Base-by-base conservation (phyloP, 495 filamentous ascomycete species). In the Pyrenula aspistea region DNA sequence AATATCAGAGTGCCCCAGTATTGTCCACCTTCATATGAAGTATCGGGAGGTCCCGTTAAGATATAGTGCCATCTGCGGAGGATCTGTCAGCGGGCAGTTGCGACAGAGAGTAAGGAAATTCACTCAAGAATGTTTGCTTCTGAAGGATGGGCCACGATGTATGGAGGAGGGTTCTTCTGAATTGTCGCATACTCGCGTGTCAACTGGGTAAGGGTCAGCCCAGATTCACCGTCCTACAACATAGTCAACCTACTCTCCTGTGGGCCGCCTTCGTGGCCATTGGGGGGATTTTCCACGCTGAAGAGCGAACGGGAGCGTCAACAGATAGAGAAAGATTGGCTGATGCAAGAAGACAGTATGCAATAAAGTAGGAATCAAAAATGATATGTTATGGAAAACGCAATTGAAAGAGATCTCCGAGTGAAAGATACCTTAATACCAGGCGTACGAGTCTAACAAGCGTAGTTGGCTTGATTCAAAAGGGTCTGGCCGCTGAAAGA, bases 1-100 rank as follows among this genome's bases (percentile, higher is more conserved):
- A 98, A 98, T 56, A 92, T 85, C 36, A 98, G 74, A 0, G 94
- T 96, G 48, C 93, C 93, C 93, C 93, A 98, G 74, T 97, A 98
- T 67, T 98, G 93, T 42, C 93, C 93, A 71, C 83, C 82, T 64
- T 94, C 83, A 70, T 97, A 98, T 0, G 93, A 92, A 1, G 93
- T 98, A 22, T 86, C 78, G 60, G 92, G 88, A n/a, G 93, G 93
- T 3, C 93, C 94, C 22, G 91, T 96, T 49, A 98, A 83, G 65
- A 97, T 91, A 72, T 95, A 98, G 73, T 98, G 93, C 93, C 92
- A 98, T 77, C 87, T 90, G 57, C n/a, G 53, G 25, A 25, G 12
- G 3, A 23, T 20, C 47, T n/a, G 58, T 63, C 47, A 63, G 54
- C 55, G 20, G 25, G 49, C 19, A 47, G n/a, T 2, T 11, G 36